Base-by-base conservation (phyloP, 768 basidiomycete genomes). In the Boletus sp. region DNA sequence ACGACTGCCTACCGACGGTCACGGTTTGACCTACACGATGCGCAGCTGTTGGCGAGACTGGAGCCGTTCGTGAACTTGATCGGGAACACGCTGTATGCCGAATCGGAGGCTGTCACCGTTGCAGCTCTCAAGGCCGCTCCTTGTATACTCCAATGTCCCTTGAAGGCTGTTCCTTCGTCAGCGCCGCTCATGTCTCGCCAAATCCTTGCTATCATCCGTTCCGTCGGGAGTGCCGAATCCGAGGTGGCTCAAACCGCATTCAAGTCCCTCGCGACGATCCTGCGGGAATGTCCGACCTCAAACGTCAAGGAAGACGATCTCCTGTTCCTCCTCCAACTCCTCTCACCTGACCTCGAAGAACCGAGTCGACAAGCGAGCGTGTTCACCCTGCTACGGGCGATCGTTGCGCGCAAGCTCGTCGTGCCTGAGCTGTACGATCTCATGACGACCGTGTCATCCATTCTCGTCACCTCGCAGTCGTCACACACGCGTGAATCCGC, bases 381-480 rank as follows among this genome's bases (percentile, higher is more conserved):
- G 8, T 98, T 99, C 69, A 75, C 88, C 1, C 81, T 98, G 62
- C 81, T 99, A 15, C 87, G 93, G 10, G 89, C 94, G 25, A 93
- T 98, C 60, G 85, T 98, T 15, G 81, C 87, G 6, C 84, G 95
- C 32, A 92, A 90, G 66, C 90, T 98, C 58, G 85, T 98, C 32
- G 91, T 96, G 0, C 92, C 92, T 0, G 97, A 98, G 71, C 88
- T 99, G 47, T 99, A 99, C 73, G 95, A 98, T 69, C 73, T 95
- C 34, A 98, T 99, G 95, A 91, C 92, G 55, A 85, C 85, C 54
- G 85, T 98, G 21, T 85, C 93, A 4, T 87, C 93, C 59, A 83
- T 96, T 61, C 85, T 97, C 79, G 92, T 99, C 38, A 95, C 93
- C 13, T 94, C 83, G 60, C 96, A 98, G 70, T 93, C 95, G 3